Conservation (phyloP, 2,329 filamentous ascomycete genomes). For the Trichoderma pleuroti region DNA sequence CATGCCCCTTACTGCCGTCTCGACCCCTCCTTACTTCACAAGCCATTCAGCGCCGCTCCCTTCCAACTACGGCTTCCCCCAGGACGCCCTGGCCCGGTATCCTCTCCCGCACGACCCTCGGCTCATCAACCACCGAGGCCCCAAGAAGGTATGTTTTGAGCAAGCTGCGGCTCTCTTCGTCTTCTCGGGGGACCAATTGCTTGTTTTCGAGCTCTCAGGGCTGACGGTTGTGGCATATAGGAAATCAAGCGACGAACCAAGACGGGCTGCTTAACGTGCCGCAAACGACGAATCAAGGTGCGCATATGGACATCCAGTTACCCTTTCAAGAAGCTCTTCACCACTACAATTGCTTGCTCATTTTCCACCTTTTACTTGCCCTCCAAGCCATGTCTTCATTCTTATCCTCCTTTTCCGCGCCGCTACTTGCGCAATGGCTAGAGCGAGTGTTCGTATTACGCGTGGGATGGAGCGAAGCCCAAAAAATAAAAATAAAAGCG, state of each 20-base stretch:
- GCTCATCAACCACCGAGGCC: constrained; percentile 46
- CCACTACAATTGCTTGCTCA: neutral
- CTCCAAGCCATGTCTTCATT: constrained; percentile 11
- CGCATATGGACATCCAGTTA: constrained; percentile 25
- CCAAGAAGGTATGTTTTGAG: constrained; percentile 52
- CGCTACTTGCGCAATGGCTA: neutral
- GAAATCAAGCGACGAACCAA: constrained; percentile 62
- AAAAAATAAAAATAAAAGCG: constrained; percentile 11
- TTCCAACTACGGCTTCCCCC: constrained; percentile 41
- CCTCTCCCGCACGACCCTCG: constrained; percentile 48
- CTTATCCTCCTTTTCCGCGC: constrained; percentile 12
- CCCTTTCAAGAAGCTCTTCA: neutral
- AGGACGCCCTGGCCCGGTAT: constrained; percentile 45
- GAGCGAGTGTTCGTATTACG: neutral
- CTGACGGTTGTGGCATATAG: constrained; percentile 34
- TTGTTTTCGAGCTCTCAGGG: neutral
- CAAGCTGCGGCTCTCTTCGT: neutral
- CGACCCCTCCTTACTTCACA: constrained; percentile 43
- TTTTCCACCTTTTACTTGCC: constrained; percentile 17
- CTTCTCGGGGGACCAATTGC: neutral
- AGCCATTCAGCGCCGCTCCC: constrained; percentile 36
- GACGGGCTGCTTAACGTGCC: constrained; percentile 60
- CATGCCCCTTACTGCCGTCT: constrained; percentile 29
- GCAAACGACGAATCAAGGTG: constrained; percentile 61
- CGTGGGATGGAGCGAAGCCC: neutral